A percentile compares a stretch with the other conserved stretches of the same genome.
These are phyloP conservation scores for Colletotrichum sp. DNA, from an alignment of 2,329 filamentous ascomycete genomes.

Conservation along the genomic window DNA sequence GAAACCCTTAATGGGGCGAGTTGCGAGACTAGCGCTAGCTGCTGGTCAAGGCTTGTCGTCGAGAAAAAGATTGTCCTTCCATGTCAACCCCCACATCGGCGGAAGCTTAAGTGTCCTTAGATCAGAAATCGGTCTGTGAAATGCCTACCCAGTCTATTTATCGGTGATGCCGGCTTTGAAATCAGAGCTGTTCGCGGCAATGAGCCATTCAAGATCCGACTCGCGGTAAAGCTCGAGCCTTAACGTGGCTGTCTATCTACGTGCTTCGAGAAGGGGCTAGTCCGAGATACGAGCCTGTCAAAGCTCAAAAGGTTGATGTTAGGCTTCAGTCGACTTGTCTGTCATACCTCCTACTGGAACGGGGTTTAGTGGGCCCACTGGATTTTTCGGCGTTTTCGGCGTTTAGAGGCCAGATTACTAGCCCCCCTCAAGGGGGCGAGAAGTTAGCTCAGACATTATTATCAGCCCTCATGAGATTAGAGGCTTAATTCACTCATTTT, in stretches of 20 bases:
- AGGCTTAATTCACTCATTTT: no score
- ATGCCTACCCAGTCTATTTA: neutral
- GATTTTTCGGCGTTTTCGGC: no score
- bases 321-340: rapidly evolving
- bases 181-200: neutral
- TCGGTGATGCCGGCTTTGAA: neutral
- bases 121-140: neutral
- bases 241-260: neutral
- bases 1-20: neutral
- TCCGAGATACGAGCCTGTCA: neutral
- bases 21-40: neutral
- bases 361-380: no score
- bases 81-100: neutral
- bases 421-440: no score
- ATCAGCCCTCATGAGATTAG: no score
- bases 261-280: neutral
- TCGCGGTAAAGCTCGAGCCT: neutral
- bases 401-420: no score
- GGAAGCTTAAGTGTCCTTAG: neutral
- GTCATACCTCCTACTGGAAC: neutral
- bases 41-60: neutral
- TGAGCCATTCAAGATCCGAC: neutral
- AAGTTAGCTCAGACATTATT: no score
- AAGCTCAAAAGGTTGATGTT: neutral
- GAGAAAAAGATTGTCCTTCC: neutral